Percentiles rank a stretch among this genome's conserved stretches.
Evolutionary conservation across 179 eudicot genomes (phyloP).

Genomic region (Gypsophila paniculata): DNA sequence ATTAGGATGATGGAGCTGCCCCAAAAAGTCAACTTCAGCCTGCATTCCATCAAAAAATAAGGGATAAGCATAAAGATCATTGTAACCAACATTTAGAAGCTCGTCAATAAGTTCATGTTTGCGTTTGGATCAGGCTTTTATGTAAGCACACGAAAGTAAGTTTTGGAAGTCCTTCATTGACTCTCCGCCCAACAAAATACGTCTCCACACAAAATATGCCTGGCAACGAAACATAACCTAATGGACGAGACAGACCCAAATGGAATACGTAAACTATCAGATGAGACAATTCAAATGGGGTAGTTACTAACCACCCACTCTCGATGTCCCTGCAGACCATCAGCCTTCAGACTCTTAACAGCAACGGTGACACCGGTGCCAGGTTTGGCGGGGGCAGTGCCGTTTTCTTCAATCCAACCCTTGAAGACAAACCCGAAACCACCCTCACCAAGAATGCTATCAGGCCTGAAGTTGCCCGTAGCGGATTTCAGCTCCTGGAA

Average conservation of each 20-base stretch:
- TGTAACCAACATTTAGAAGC: slow-evolving; percentile 18
- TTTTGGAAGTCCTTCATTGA: neutral
- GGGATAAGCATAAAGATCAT: neutral
- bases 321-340: slow-evolving; percentile 46
- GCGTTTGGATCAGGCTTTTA: neutral
- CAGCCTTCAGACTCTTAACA: slow-evolving; percentile 42
- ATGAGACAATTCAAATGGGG: neutral
- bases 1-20: slow-evolving; percentile 49
- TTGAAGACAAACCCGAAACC: slow-evolving; percentile 47
- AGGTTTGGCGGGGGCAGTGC: slow-evolving; percentile 44
- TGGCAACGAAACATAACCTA: too few species aligned
- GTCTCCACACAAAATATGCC: too few species aligned
- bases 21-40: slow-evolving; percentile 49
- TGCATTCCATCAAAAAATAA: slow-evolving; percentile 25
- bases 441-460: slow-evolving; percentile 78
- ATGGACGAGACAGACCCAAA: too few species aligned
- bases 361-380: slow-evolving; percentile 47
- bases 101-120: neutral
- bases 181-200: too few species aligned
- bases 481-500: slow-evolving; percentile 86
- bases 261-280: neutral
- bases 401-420: slow-evolving; percentile 47
- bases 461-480: slow-evolving; percentile 91
- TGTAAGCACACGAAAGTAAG: neutral
- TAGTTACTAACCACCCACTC: slow-evolving; percentile 55